Percentiles rank a stretch among this genome's conserved stretches.
Conservation (phyloP, 2,329 filamentous ascomycete species). For the Aphanoascus verrucosus region DNA sequence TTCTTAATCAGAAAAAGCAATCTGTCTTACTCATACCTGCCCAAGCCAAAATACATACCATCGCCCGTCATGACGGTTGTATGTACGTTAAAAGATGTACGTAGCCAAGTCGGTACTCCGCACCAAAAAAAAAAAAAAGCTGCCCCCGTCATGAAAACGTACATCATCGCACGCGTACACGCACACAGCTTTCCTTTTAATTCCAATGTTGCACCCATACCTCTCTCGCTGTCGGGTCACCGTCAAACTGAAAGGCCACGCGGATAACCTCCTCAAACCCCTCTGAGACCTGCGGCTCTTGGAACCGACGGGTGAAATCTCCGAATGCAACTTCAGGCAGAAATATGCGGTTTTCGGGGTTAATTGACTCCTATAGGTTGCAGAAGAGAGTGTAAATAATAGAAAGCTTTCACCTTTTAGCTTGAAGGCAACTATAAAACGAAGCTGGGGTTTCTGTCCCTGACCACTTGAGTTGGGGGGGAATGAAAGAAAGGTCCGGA, state of each 20-base stretch:
- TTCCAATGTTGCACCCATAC: slow-evolving; percentile 73
- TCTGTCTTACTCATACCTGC: too few relatives aligned
- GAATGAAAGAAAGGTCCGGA: background rate
- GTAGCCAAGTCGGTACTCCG: too few relatives aligned
- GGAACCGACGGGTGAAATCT: slow-evolving; percentile 61
- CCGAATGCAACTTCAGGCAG: slow-evolving; percentile 74
- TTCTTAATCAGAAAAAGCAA: too few relatives aligned
- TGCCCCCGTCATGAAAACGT: too few relatives aligned
- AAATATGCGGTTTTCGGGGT: slow-evolving; percentile 65
- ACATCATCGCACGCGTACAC: too few relatives aligned
- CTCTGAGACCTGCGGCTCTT: slow-evolving; percentile 59
- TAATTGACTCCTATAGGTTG: slow-evolving; percentile 44
- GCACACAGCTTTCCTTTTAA: slow-evolving; percentile 27
- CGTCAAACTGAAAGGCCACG: slow-evolving; percentile 65
- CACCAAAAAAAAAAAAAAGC: too few relatives aligned
- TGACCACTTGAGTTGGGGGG: background rate
- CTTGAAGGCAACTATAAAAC: background rate
- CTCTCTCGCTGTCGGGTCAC: slow-evolving; percentile 54
- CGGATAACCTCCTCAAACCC: slow-evolving; percentile 72
- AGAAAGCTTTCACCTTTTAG: background rate
- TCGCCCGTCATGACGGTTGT: too few relatives aligned
- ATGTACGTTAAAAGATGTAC: too few relatives aligned
- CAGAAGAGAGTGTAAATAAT: slow-evolving; percentile 3
- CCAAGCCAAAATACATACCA: too few relatives aligned
- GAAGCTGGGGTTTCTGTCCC: background rate